Percentiles rank a stretch among this genome's conserved stretches.
Evolutionary conservation across 805 yeast genomes (phyloP).

Genomic region (Pichia deserticola): DNA sequence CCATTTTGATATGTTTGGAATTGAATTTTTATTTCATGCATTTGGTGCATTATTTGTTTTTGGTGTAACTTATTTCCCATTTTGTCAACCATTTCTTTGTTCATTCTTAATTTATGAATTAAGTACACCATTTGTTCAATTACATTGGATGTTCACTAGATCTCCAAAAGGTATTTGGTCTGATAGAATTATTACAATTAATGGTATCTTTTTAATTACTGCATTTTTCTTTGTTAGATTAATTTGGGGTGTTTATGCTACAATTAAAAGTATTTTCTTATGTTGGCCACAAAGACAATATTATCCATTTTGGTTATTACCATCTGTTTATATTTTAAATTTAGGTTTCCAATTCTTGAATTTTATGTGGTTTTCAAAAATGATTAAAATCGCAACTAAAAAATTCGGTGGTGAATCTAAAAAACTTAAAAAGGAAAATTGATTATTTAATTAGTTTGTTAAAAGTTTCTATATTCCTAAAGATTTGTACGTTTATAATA

Average conservation of each 20-base stretch:
- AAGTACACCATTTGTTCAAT: conserved; percentile 90
- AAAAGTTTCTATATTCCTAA: too few relatives aligned
- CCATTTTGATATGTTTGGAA: conserved; percentile 64
- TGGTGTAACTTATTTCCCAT: conserved; percentile 55
- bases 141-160: conserved; percentile 84
- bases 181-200: conserved; percentile 44
- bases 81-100: conserved; percentile 74
- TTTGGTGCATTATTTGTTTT: conserved; percentile 74
- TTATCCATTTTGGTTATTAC: conserved; percentile 41
- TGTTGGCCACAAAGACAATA: conserved; percentile 35
- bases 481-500: too few relatives aligned
- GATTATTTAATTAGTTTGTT: not conserved
- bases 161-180: conserved; percentile 64
- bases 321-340: conserved; percentile 49
- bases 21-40: conserved; percentile 79
- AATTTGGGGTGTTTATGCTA: conserved; percentile 80
- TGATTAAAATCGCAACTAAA: conserved; percentile 57
- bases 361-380: conserved; percentile 80
- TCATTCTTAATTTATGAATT: conserved; percentile 79
- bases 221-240: conserved; percentile 76
- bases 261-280: conserved; percentile 42
- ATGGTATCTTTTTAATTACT: conserved; percentile 63
- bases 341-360: conserved; percentile 60
- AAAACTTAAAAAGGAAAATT: not conserved
- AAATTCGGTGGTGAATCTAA: not conserved